phyloP scores from a whole-genome alignment of 495 filamentous ascomycete species.

The Penicillium diatomitis region DNA sequence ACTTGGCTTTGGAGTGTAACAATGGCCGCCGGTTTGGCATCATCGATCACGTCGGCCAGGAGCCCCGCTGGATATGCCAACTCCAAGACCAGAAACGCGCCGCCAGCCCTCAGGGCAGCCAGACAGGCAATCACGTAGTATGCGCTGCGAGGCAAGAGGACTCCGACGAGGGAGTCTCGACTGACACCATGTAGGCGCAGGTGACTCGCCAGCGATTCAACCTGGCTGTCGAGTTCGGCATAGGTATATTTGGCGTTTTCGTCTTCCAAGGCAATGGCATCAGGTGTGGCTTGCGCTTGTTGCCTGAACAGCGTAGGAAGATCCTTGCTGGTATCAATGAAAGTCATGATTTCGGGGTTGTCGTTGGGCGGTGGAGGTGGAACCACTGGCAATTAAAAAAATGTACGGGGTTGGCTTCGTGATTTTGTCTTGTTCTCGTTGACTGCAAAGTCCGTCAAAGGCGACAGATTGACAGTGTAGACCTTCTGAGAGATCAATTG shows the following conservation, averaged over 20 bases:
- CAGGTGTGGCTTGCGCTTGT: constrained; percentile 49
- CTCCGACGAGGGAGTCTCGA: constrained; percentile 53
- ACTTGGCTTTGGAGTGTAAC: constrained; percentile 48
- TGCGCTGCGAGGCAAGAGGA: constrained; percentile 56
- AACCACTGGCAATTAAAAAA: too few relatives aligned
- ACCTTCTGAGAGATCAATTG: too few relatives aligned
- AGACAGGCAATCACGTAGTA: constrained; percentile 64
- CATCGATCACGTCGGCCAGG: constrained; percentile 56
- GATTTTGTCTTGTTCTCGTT: too few relatives aligned
- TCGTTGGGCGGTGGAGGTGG: not conserved
- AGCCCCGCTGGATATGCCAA: constrained; percentile 58
- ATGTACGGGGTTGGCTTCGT: too few relatives aligned
- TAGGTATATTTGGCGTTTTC: constrained; percentile 48
- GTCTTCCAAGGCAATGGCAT: constrained; percentile 55
- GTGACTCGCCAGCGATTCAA: constrained; percentile 41
- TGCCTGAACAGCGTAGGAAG: constrained; percentile 49
- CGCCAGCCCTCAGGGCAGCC: constrained; percentile 55
- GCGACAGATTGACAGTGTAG: too few relatives aligned
- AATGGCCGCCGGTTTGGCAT: constrained; percentile 52
- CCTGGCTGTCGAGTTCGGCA: constrained; percentile 48
- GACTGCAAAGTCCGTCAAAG: too few relatives aligned
- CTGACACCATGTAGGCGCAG: constrained; percentile 50
- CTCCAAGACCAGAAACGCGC: constrained; percentile 62
- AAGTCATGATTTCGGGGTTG: constrained; percentile 19
- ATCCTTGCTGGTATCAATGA: constrained; percentile 55